Evolutionary conservation across 2,329 filamentous ascomycete species (phyloP).

Genomic region (Sordariomycetes sp.): DNA sequence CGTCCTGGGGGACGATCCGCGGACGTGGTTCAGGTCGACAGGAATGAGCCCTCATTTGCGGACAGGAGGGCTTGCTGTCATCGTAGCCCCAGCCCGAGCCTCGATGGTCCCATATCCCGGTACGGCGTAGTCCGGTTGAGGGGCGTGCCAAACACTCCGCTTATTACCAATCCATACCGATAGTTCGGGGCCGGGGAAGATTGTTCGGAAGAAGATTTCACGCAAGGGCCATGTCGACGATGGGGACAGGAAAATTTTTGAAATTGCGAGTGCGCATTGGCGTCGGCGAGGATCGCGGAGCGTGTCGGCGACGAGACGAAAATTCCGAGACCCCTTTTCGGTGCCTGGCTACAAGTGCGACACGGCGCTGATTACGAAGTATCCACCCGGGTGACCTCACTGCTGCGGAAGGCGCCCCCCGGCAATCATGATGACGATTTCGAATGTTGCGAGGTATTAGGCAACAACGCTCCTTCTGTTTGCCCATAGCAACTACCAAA

Average conservation of each 20-base stretch:
- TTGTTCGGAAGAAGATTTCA: no score
- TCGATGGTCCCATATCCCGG: background rate
- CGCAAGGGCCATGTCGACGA: no score
- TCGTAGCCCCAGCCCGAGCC: background rate
- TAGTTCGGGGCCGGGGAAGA: no score
- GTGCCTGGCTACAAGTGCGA: background rate
- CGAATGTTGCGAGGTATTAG: background rate
- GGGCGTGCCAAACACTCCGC: no score
- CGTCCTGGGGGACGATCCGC: background rate
- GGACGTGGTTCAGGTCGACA: background rate
- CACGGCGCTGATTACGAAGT: background rate
- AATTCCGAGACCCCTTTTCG: background rate
- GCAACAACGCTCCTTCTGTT: background rate
- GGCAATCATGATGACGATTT: background rate
- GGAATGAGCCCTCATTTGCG: background rate
- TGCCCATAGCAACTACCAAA: background rate
- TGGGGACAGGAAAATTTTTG: background rate
- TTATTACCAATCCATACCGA: no score
- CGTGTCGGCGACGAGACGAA: background rate
- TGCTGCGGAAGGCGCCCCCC: background rate
- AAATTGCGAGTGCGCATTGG: background rate
- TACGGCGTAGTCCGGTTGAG: no score
- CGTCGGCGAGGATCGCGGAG: background rate
- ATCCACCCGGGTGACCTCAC: background rate
- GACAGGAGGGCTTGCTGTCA: background rate